Percentiles rank a stretch among this genome's conserved stretches.
Evolutionary conservation across 768 basidiomycete genomes (phyloP).

Genomic region (Amanita pseudoporphyria): DNA sequence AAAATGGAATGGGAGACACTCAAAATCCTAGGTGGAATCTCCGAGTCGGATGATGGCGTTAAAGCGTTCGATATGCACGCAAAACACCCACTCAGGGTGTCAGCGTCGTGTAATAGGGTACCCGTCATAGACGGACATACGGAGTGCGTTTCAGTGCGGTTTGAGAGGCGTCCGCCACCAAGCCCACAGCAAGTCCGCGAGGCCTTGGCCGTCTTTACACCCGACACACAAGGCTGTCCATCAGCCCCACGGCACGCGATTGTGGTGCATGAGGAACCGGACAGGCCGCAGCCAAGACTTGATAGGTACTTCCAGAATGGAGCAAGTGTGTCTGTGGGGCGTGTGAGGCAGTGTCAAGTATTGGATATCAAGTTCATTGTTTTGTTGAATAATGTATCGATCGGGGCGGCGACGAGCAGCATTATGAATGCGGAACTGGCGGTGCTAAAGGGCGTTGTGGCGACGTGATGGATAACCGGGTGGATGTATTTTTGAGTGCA

Average conservation of each 20-base stretch:
- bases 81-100: constrained; percentile 72
- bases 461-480: background rate
- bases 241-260: constrained; percentile 80
- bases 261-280: constrained; percentile 85
- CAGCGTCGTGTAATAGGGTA: constrained; percentile 91
- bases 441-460: constrained; percentile 56
- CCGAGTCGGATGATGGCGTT: constrained; percentile 40
- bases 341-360: constrained; percentile 85
- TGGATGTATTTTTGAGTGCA: background rate
- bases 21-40: constrained; percentile 88
- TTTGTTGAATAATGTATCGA: constrained; percentile 86
- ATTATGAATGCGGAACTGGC: constrained; percentile 98
- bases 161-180: constrained; percentile 71
- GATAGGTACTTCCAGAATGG: constrained; percentile 89
- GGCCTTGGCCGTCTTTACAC: constrained; percentile 64
- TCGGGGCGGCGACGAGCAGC: constrained; percentile 94
- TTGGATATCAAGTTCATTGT: constrained; percentile 95
- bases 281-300: constrained; percentile 89
- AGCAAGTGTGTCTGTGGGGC: constrained; percentile 83
- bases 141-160: constrained; percentile 82
- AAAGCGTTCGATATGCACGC: constrained; percentile 82
- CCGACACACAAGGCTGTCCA: constrained; percentile 76
- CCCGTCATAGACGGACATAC: constrained; percentile 95
- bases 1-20: constrained; percentile 99
- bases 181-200: constrained; percentile 81